These are phyloP conservation scores for Acer campestre DNA, from an alignment of 345 rosid genomes.

Conservation along the genomic window DNA sequence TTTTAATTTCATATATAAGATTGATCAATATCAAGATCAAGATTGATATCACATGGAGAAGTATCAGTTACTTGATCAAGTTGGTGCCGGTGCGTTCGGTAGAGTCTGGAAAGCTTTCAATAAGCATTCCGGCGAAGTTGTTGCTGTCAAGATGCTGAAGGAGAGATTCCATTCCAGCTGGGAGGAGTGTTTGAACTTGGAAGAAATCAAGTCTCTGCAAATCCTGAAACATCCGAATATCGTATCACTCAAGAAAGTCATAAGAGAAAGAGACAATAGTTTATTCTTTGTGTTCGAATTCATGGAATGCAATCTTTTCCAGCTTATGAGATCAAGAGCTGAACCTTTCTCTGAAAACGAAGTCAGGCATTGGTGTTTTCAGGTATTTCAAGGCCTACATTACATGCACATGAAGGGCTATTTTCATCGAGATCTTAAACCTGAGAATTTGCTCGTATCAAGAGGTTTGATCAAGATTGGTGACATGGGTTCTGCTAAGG, in stretches of 20 bases:
- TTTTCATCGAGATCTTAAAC: constrained; percentile 55
- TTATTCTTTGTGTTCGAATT: constrained; percentile 49
- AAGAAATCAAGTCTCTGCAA: constrained; percentile 40
- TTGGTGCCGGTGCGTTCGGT: not conserved
- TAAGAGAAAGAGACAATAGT: constrained; percentile 27
- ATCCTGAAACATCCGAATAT: constrained; percentile 47
- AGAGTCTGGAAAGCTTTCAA: not conserved
- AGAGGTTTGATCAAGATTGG: constrained; percentile 42
- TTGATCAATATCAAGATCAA: not conserved
- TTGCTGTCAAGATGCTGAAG: not conserved
- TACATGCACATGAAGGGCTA: constrained; percentile 47
- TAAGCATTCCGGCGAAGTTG: not conserved
- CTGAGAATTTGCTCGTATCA: constrained; percentile 43
- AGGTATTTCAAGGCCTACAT: constrained; percentile 47
- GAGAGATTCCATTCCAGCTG: not conserved
- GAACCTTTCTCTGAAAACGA: constrained; percentile 35
- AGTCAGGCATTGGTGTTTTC: constrained; percentile 46
- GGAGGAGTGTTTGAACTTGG: constrained; percentile 21
- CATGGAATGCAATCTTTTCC: constrained; percentile 48
- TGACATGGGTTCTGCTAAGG: constrained; percentile 52
- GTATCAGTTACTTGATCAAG: not conserved
- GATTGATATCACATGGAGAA: not conserved
- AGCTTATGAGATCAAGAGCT: constrained; percentile 35
- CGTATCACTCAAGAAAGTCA: constrained; percentile 49
- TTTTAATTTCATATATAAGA: not conserved